These are phyloP conservation scores for Eucalyptus sp. DNA, from an alignment of 345 rosid species.

Conservation along the genomic window DNA sequence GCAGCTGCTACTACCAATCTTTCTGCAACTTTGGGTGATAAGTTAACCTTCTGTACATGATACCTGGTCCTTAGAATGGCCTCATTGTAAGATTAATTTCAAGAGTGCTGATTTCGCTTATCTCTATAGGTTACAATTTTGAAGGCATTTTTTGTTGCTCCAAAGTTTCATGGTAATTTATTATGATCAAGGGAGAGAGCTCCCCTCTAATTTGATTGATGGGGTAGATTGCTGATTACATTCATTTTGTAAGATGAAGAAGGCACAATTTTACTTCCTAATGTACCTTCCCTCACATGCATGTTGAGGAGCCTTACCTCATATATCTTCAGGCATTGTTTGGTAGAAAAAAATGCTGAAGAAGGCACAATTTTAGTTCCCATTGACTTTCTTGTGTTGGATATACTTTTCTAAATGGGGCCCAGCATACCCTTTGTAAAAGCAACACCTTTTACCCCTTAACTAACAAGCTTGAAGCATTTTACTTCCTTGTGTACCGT, in stretches of 20 bases:
- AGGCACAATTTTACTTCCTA: no score
- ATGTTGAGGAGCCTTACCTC: background rate
- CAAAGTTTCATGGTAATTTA: background rate
- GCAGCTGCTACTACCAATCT: background rate
- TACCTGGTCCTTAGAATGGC: background rate
- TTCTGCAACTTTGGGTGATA: background rate
- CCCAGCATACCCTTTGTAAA: background rate
- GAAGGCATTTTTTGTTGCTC: background rate
- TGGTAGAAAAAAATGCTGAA: background rate
- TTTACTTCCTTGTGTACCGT: background rate
- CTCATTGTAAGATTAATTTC: background rate
- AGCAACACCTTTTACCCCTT: background rate
- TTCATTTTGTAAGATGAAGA: background rate
- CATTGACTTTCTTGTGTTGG: background rate
- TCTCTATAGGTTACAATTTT: background rate
- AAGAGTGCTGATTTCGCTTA: background rate
- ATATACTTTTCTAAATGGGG: background rate
- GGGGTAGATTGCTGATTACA: background rate
- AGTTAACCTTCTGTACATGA: background rate
- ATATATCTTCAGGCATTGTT: background rate
- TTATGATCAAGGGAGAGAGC: background rate
- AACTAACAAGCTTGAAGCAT: background rate
- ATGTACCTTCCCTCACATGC: background rate
- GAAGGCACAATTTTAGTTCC: background rate
- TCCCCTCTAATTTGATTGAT: background rate